Evolutionary conservation across 805 yeast genomes (phyloP), one percentile per base, ranked within the genome.

Genomic region (Candida glaebosa): DNA sequence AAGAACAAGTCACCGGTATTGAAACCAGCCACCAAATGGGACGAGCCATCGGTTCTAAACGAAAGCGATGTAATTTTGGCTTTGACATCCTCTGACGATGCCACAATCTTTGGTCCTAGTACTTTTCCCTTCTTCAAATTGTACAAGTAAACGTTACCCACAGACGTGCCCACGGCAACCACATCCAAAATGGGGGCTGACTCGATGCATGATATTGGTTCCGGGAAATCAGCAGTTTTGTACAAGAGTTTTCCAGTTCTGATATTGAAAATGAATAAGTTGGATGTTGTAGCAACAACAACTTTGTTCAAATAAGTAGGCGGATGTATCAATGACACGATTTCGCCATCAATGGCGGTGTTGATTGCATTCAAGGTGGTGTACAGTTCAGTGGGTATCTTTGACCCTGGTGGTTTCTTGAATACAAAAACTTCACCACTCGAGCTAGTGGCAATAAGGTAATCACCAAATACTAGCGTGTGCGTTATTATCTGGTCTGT

Each of bases 221-320:
- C 79, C 28, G 66, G 63, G 33, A 33, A 39, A 16, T 53, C 64
- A 8, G 63, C 57, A 2, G 82, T 71, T 25, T 78, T 75, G 66
- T 61, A 86, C 18, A 93, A 52, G 18, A 82, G 54, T 58, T 84
- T 87, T 1, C 88, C 89, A 0, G 96, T 79, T 52, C 87, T 78
- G 41, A 90, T 69, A 55, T 93, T 95, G 63, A 75, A 76, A 19
- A 95, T 65, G 39, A 78, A 60, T 10, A 90, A 43, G 35, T 76
- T 73, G 2, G 76, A 61, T 3, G 82, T 71, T 1, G 97, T 87
- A n/a, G 90, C 87, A 22, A 91, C 81, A 1, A 85, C 82, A 19
- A 95, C 67, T 58, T 93, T 93, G 69, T 93, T 93, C 55, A 95
- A 63, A 58, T 91, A 90, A 0, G 99, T 91, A 22, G 97, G 90